A percentile compares a stretch with the other conserved stretches of the same genome.
Evolutionary conservation across 1,284 basidiomycete genomes (phyloP).

Genomic region (Trametes versicolor): DNA sequence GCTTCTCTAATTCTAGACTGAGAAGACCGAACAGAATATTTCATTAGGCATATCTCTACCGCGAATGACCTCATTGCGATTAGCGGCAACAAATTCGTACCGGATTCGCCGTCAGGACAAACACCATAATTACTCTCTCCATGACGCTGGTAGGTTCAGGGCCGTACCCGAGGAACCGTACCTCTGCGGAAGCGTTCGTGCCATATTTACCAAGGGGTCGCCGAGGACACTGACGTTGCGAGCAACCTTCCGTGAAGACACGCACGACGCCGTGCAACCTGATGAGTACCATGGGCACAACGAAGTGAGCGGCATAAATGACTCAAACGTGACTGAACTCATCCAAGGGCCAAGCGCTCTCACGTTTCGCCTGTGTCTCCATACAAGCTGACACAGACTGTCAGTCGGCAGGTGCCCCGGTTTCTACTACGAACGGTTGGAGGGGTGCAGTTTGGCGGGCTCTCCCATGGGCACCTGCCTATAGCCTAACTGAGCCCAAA

Average conservation of each 20-base stretch:
- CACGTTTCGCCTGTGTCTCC: conserved; percentile 14
- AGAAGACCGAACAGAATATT: too few species aligned
- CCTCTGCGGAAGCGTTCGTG: conserved; percentile 1
- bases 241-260: neutral
- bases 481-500: conserved; percentile 21
- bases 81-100: neutral
- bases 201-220: neutral
- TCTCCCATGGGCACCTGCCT: conserved; percentile 23
- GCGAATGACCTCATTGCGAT: too few species aligned
- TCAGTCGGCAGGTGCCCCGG: conserved; percentile 10
- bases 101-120: neutral
- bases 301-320: conserved; percentile 4
- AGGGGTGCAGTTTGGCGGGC: conserved; percentile 6
- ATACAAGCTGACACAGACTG: conserved; percentile 13
- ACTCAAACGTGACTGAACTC: neutral
- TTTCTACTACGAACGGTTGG: conserved; percentile 20
- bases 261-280: neutral
- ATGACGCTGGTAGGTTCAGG: neutral
- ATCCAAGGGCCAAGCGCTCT: conserved; percentile 4
- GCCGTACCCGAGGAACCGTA: neutral
- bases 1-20: too few species aligned
- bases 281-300: neutral
- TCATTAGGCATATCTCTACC: too few species aligned
- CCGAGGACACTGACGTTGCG: neutral
- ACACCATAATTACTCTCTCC: neutral